Conservation (phyloP, 2,329 filamentous ascomycete genomes). For the Pseudogymnoascus sp. region DNA sequence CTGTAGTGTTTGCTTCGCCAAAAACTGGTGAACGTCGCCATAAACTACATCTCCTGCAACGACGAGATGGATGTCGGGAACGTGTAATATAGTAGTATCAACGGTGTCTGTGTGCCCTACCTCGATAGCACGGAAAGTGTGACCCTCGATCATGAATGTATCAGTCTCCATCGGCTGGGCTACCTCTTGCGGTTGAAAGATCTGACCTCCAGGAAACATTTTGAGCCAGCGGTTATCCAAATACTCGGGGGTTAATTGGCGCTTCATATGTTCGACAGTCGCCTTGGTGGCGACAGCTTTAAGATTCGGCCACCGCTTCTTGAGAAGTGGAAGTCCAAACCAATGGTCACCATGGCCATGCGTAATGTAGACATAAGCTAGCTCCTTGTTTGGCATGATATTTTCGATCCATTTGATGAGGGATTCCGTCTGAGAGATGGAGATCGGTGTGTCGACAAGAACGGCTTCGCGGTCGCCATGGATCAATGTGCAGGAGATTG, state of each 20-base stretch:
- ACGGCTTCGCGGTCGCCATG: neutral
- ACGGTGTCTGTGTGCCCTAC: neutral
- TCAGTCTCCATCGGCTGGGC: neutral
- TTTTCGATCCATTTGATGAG: neutral
- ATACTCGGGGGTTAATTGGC: too few relatives aligned
- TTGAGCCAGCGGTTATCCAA: neutral
- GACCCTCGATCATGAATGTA: neutral
- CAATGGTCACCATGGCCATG: too few relatives aligned
- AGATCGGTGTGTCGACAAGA: neutral
- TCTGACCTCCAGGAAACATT: neutral
- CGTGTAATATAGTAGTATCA: neutral
- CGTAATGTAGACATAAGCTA: too few relatives aligned
- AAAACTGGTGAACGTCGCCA: neutral
- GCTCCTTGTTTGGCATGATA: too few relatives aligned
- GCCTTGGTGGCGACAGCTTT: too few relatives aligned
- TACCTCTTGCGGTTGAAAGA: neutral
- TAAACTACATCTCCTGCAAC: neutral
- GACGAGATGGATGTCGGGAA: neutral
- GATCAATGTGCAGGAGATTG: neutral
- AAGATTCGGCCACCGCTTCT: too few relatives aligned
- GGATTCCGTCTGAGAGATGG: neutral
- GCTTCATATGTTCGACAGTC: too few relatives aligned
- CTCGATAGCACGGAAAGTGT: neutral
- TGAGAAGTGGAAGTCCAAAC: too few relatives aligned
- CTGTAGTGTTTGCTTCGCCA: neutral